Conservation (phyloP, 2,329 filamentous ascomycete genomes). For the Chrysoporthe puriensis region DNA sequence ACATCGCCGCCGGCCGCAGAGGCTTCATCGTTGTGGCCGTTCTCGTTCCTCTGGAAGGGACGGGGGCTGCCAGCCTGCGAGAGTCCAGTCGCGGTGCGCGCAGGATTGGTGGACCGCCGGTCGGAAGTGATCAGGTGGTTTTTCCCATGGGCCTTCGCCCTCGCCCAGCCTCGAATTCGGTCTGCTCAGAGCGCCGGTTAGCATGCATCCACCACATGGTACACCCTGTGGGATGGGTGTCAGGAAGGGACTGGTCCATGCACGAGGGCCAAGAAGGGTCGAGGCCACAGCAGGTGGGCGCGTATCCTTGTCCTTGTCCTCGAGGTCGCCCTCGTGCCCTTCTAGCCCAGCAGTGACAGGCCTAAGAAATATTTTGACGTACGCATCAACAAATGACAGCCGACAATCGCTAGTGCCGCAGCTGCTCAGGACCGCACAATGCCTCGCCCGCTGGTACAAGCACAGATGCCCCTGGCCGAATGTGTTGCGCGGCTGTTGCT, state of each 20-base stretch:
- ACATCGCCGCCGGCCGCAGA: conserved; percentile 10
- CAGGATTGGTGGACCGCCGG: conserved; percentile 14
- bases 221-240: not conserved
- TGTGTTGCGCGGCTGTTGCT: not conserved
- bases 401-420: conserved; percentile 12
- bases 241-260: not conserved
- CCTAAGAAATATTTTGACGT: conserved; percentile 21
- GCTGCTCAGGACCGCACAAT: not conserved
- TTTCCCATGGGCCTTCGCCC: conserved; percentile 36
- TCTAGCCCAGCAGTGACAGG: conserved; percentile 5
- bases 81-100: conserved; percentile 18
- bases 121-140: conserved; percentile 30
- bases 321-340: no score
- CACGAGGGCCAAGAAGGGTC: not conserved
- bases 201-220: not conserved
- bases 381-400: conserved; percentile 28
- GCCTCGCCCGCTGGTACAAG: not conserved
- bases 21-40: conserved; percentile 13
- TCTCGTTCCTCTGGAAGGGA: not conserved
- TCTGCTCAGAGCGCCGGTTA: conserved; percentile 29
- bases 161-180: conserved; percentile 37
- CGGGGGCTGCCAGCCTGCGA: conserved; percentile 13
- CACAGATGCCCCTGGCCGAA: not conserved
- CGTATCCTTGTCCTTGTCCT: not conserved
- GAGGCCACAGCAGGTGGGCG: not conserved